Conservation (phyloP, 1,284 basidiomycete genomes). For the Marasmius tenuissimus region DNA sequence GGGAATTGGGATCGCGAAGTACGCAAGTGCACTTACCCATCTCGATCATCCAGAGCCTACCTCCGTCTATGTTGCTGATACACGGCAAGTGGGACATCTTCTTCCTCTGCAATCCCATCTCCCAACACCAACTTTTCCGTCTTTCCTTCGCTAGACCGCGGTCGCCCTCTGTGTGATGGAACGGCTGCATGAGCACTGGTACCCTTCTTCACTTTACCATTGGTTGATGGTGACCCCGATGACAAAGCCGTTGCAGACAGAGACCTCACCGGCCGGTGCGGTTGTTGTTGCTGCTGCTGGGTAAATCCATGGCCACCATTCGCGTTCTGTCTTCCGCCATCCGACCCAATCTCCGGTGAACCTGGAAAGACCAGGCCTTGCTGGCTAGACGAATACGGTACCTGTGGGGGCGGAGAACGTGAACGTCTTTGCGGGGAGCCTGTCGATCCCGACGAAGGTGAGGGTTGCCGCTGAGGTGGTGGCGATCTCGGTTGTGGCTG, state of each 20-base stretch:
- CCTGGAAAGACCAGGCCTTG: slow-evolving; percentile 18
- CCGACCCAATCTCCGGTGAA: slow-evolving; percentile 30
- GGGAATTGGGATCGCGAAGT: not conserved
- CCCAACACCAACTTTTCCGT: slow-evolving; percentile 21
- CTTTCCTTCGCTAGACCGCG: slow-evolving; percentile 38
- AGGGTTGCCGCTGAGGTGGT: slow-evolving; percentile 25
- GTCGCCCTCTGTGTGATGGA: slow-evolving; percentile 36
- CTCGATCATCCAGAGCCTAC: slow-evolving; percentile 18
- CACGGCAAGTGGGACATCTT: slow-evolving; percentile 73
- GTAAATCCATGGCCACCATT: not conserved
- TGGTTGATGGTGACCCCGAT: slow-evolving; percentile 38
- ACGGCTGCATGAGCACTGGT: slow-evolving; percentile 61
- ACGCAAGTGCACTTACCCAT: not conserved
- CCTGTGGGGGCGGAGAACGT: slow-evolving; percentile 30
- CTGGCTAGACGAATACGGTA: slow-evolving; percentile 1
- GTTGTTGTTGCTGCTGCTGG: not conserved
- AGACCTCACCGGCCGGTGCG: slow-evolving; percentile 49
- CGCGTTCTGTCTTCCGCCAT: slow-evolving; percentile 33
- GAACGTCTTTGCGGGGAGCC: slow-evolving; percentile 28
- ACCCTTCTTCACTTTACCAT: slow-evolving; percentile 64
- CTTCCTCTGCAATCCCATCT: slow-evolving; percentile 52
- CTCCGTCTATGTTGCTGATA: slow-evolving; percentile 73
- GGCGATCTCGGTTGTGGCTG: slow-evolving; percentile 13
- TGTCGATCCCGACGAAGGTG: slow-evolving; percentile 34
- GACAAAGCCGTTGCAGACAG: slow-evolving; percentile 61